phyloP scores from a whole-genome alignment of 2,329 filamentous ascomycete genomes.

The Botrytis aclada region DNA sequence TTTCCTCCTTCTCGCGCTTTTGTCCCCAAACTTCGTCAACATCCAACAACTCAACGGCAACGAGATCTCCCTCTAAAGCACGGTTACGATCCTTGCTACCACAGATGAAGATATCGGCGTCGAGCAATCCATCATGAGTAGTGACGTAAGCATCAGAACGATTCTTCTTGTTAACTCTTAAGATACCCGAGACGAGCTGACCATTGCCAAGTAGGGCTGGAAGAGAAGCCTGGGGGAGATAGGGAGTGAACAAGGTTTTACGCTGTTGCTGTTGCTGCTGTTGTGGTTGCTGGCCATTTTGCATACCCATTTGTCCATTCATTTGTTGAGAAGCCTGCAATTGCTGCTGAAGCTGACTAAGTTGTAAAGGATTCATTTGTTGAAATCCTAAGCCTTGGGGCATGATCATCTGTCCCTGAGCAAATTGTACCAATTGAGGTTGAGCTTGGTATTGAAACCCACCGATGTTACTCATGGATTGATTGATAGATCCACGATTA shows the following conservation, averaged over 20 bases:
- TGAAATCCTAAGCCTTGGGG: slow-evolving; percentile 79
- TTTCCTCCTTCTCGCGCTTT: slow-evolving; percentile 99
- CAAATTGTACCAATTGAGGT: slow-evolving; percentile 81
- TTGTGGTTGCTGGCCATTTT: slow-evolving; percentile 72
- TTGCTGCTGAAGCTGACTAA: slow-evolving; percentile 79
- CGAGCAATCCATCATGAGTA: slow-evolving; percentile 78
- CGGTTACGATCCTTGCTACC: slow-evolving; percentile 98
- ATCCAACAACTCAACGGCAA: slow-evolving; percentile 92
- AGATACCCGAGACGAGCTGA: slow-evolving; percentile 91
- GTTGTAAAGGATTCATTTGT: slow-evolving; percentile 81
- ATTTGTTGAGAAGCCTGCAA: slow-evolving; percentile 87
- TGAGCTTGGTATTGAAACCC: slow-evolving; percentile 87
- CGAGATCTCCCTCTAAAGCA: slow-evolving; percentile 91
- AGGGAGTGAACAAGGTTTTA: slow-evolving; percentile 98
- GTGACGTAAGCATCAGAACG: slow-evolving; percentile 97
- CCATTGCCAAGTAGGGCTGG: slow-evolving; percentile 88
- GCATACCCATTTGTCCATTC: slow-evolving; percentile 68
- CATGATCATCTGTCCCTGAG: slow-evolving; percentile 80
- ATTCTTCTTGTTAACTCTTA: slow-evolving; percentile 99
- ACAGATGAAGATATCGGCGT: slow-evolving; percentile 99
- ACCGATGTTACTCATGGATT: slow-evolving; percentile 79
- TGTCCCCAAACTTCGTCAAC: slow-evolving; percentile 98
- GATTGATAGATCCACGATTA: slow-evolving; percentile 77
- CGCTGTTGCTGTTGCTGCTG: slow-evolving; percentile 92
- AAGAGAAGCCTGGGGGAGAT: slow-evolving; percentile 89